These are phyloP conservation scores for Benincasa hispida DNA, from an alignment of 306 rosid species.

Conservation along the genomic window DNA sequence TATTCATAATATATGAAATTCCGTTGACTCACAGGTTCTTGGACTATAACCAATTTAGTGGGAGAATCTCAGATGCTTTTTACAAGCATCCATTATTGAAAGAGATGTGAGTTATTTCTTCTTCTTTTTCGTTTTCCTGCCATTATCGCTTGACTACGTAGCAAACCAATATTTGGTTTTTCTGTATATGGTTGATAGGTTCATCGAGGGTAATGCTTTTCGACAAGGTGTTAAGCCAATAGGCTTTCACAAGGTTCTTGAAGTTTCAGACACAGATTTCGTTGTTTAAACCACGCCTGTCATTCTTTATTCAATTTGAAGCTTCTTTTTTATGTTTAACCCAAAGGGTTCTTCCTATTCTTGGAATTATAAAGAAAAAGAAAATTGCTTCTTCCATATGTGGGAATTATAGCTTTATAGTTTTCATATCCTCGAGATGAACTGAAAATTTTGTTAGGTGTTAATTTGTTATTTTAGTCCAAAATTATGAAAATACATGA, in stretches of 20 bases:
- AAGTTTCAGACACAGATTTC: conserved; percentile 83
- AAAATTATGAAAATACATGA: neutral
- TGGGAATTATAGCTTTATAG: neutral
- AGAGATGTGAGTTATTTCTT: conserved; percentile 71
- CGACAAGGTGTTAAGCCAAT: conserved; percentile 74
- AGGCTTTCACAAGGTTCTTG: conserved; percentile 82
- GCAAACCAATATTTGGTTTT: neutral
- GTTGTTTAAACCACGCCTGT: conserved; percentile 40
- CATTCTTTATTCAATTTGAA: conserved; percentile 14
- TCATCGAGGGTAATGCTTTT: conserved; percentile 61
- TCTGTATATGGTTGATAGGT: neutral
- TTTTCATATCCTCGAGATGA: neutral
- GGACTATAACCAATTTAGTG: conserved; percentile 94
- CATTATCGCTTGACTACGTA: neutral
- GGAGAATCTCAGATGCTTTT: conserved; percentile 83
- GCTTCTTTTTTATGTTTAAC: conserved; percentile 17
- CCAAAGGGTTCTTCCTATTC: conserved; percentile 18
- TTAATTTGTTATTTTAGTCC: neutral
- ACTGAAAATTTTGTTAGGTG: neutral
- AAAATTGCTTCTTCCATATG: neutral
- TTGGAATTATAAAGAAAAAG: conserved; percentile 29
- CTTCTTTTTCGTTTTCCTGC: neutral
- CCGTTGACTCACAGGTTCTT: conserved; percentile 48
- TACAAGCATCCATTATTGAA: conserved; percentile 89
- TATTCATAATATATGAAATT: neutral